Base-by-base conservation (phyloP, 129 eudicot genomes). In the Chrysanthemum seticuspe region DNA sequence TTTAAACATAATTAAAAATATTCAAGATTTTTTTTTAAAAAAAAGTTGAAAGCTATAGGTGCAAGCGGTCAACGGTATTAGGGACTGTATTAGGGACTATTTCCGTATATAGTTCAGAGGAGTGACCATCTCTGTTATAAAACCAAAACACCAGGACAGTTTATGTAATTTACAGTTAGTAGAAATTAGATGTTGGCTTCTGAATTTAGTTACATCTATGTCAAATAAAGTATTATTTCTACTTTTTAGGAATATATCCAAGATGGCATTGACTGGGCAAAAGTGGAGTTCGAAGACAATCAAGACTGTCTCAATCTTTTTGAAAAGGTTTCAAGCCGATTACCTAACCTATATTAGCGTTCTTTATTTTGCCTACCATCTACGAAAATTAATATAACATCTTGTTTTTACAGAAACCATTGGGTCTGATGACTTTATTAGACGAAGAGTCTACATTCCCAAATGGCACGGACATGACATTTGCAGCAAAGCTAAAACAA, bases 371-470 rank as follows among this genome's bases (percentile, higher is more conserved):
- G 29, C 62, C 13, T 45, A 21, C 58, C 58, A 62, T 45, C 21
- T 71, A 12, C 27, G 15, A 45, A 18, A 14, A 13, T 63, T 61
- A 23, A 63, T 63, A 13, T 82, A 16, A 67, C 57, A 68, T 74
- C n/a, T 34, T 79, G 52, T 15, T 55, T 58, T 13, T 80, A 84
- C 96, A 94, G 97, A 95, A 90, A 86, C 99, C 99, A 44, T 76
- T 95, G 84, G 99, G 99, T 9, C 78, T 95, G 45, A 57, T 84
- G 77, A 90, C 99, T 54, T 74, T 95, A 80, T 75, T 95, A 68
- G 97, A 95, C 52, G 99, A 95, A 80, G 99, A 95, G 75, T 95
- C 99, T 69, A 90, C 91, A 60, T 95, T 88, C 54, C 97, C 99
- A 1, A 95, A 95, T 76, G 99, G 91, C 64, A 90, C 99, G 66